Conservation (phyloP, 352 stramenopile species). For the Pilasporangium apinafurcum region DNA sequence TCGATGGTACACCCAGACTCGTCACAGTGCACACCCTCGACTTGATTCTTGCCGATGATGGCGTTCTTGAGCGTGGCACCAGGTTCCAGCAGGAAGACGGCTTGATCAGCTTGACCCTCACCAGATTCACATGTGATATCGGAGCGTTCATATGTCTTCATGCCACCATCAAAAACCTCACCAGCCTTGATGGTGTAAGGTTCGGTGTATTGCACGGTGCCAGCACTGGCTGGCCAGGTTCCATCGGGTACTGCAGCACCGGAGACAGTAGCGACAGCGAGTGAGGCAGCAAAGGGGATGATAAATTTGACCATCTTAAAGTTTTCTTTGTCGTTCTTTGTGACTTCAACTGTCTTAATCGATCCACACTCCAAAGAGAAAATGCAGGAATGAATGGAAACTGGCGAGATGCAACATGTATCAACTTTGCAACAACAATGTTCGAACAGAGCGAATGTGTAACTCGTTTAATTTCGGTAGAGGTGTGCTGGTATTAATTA, state of each 20-base stretch:
- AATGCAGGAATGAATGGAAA: too few relatives aligned
- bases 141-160: slow-evolving; percentile 19
- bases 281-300: slow-evolving; percentile 1
- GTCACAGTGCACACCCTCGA: slow-evolving; percentile 13
- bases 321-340: too few relatives aligned
- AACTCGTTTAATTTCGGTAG: too few relatives aligned
- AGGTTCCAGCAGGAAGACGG: slow-evolving; percentile 12
- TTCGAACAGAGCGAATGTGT: too few relatives aligned
- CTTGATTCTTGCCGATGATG: slow-evolving; percentile 15
- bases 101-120: slow-evolving; percentile 7
- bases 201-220: slow-evolving; percentile 1
- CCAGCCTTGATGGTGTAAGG: slow-evolving; percentile 10
- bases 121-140: slow-evolving; percentile 2
- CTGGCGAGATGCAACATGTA: too few relatives aligned
- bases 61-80: slow-evolving; percentile 15
- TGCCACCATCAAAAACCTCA: slow-evolving; percentile 17
- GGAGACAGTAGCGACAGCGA: not conserved
- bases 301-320: slow-evolving; percentile 4
- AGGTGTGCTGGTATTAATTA: too few relatives aligned
- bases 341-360: too few relatives aligned
- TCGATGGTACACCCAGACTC: slow-evolving; percentile 14
- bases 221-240: slow-evolving; percentile 11
- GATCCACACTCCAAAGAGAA: too few relatives aligned
- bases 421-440: too few relatives aligned
- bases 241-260: slow-evolving; percentile 9